Conservation (phyloP, 2,329 filamentous ascomycete genomes). For the Pseudopyrenochaeta lycopersici region DNA sequence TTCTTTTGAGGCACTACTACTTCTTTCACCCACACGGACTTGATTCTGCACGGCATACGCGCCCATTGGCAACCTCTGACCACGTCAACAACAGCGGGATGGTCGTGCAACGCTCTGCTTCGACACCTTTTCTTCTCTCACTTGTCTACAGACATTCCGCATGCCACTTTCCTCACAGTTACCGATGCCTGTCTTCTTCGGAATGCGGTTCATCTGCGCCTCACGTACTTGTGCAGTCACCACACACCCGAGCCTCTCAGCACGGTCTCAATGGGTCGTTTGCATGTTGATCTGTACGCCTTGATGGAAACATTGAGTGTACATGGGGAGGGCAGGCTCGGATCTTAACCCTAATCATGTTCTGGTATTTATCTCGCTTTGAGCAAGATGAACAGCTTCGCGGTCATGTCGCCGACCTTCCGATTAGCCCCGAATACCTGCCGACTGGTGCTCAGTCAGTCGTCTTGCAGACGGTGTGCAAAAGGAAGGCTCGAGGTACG, state of each 20-base stretch:
- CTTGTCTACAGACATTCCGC: constrained; percentile 56
- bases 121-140: constrained; percentile 42
- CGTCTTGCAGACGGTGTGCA: constrained; percentile 28
- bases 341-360: constrained; percentile 96
- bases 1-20: constrained; percentile 5
- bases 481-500: constrained; percentile 59
- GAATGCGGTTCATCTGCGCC: constrained; percentile 62
- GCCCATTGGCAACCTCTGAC: constrained; percentile 31
- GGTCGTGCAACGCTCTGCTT: constrained; percentile 29
- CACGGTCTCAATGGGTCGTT: constrained; percentile 62
- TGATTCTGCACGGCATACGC: constrained; percentile 23
- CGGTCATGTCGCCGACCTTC: constrained; percentile 71
- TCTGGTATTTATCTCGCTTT: constrained; percentile 68
- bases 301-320: constrained; percentile 43
- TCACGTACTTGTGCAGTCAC: constrained; percentile 48
- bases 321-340: constrained; percentile 71
- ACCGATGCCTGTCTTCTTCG: constrained; percentile 73
- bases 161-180: constrained; percentile 82
- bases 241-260: constrained; percentile 70
- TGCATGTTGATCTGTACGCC: constrained; percentile 46
- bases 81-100: constrained; percentile 38
- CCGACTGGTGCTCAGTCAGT: constrained; percentile 24
- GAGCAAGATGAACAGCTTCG: constrained; percentile 54
- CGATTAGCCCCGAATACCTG: constrained; percentile 62
- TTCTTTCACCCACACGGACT: constrained; percentile 8